Evolutionary conservation across 176 grass and related monocot species (phyloP).

Genomic region (Phyllostachys edulis): DNA sequence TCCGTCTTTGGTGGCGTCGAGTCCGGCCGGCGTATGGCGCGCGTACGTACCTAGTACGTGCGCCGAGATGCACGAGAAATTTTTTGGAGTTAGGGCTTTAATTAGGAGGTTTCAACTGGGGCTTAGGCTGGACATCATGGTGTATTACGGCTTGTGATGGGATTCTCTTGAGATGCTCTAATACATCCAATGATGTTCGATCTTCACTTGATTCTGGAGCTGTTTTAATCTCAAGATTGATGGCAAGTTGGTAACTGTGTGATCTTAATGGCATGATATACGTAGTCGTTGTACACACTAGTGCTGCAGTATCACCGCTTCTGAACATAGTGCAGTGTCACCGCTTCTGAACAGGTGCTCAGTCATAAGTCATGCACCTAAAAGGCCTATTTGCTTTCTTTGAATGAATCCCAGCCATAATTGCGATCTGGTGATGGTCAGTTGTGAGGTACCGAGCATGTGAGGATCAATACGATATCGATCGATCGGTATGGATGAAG

Average conservation of each 20-base stretch:
- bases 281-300: background rate
- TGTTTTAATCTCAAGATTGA: background rate
- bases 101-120: background rate
- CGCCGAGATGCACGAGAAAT: background rate
- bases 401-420: background rate
- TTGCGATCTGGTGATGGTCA: background rate
- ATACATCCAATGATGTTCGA: slow-evolving; percentile 49
- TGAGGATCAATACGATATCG: background rate
- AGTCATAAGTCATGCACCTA: background rate
- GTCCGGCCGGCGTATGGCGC: background rate
- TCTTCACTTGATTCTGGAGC: background rate
- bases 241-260: background rate
- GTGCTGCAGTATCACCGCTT: background rate
- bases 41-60: background rate
- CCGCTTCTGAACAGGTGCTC: background rate
- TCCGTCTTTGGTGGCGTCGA: background rate
- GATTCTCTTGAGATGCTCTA: slow-evolving; percentile 34
- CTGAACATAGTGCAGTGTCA: background rate
- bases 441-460: background rate
- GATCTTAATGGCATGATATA: background rate
- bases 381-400: background rate
- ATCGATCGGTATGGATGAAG: background rate
- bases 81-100: slow-evolving; percentile 25
- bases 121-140: slow-evolving; percentile 36
- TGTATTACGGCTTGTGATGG: slow-evolving; percentile 42